Evolutionary conservation across 371 early-diverging fungal species (phyloP).

Genomic region (Mucor lusitanicus): DNA sequence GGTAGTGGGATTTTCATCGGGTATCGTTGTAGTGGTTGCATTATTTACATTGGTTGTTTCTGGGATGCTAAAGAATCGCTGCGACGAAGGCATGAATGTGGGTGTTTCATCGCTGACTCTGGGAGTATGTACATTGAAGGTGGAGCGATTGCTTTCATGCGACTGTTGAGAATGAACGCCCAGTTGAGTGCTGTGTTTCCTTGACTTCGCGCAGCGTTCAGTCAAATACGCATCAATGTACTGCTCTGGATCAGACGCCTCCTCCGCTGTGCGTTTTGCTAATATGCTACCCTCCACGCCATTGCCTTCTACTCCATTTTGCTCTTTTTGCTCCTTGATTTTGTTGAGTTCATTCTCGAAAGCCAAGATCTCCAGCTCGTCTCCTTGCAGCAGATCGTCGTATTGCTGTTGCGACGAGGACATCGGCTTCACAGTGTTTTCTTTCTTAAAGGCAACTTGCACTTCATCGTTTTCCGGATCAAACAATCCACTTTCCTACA

Average conservation of each 20-base stretch:
- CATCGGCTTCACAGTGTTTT: not conserved
- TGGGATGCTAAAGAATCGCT: not conserved
- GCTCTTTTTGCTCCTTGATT: not conserved
- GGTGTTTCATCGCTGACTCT: not conserved
- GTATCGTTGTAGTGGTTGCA: not conserved
- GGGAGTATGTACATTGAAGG: not conserved
- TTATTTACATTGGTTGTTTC: not conserved
- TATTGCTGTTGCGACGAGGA: not conserved
- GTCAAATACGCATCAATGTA: not conserved
- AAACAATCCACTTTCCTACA: conserved; percentile 8
- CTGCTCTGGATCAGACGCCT: not conserved
- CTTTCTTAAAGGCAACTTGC: not conserved
- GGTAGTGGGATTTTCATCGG: not conserved
- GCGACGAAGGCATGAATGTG: not conserved
- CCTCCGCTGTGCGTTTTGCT: not conserved
- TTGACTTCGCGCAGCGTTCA: not conserved
- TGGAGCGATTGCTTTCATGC: not conserved
- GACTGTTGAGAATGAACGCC: not conserved
- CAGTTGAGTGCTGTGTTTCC: not conserved
- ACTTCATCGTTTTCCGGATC: conserved; percentile 19
- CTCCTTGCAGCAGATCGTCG: not conserved
- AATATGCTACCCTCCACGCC: not conserved
- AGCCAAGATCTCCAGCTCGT: not conserved
- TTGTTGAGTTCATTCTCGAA: not conserved
- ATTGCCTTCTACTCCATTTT: not conserved